Base-by-base conservation (phyloP, 1,284 basidiomycete species). In the Trametes versicolor region DNA sequence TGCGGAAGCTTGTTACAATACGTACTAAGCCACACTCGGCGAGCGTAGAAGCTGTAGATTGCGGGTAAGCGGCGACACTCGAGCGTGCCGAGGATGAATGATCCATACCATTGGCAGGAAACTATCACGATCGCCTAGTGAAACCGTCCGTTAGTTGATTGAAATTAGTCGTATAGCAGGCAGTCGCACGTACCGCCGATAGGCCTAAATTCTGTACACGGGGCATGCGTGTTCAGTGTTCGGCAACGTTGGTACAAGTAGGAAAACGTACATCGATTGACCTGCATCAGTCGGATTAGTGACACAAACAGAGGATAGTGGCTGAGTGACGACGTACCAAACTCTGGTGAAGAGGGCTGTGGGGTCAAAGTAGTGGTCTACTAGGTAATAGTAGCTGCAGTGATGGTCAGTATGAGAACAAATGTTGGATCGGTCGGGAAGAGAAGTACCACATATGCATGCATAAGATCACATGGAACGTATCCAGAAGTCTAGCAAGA, bases 391-490 rank as follows among this genome's bases (percentile, higher is more conserved):
- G 32, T 52, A 52, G 32, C 51, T 52, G n/a, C 9, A 5, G 32
- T 5, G 8, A 41, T 17, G 39, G 39, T 41, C 4, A 34, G 51
- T 10, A 17, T 3, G 21, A n/a, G 37, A 4, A 17, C 39, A 41
- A 4, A 8, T 9, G 8, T 17, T 17, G 12, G 4, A 17, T n/a
- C n/a, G 4, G 4, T 41, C 15, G 39, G 39, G 4, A 17, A 9
- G 39, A 5, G 19, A 7, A 3, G 49, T 29, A 52, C 51, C 51
- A 52, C 32, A 52, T 52, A 34, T 52, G 51, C 51, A 52, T 52
- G 45, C 45, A 47, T 21, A 47, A 47, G 45, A 47, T 47, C 45
- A 47, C 45, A 23, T 47, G 45, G 45, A 47, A 23, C 21, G 45
- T 47, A 21, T 47, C 45, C 45, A 47, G 13, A 13, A 25, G 21